These are phyloP conservation scores for Pythium aquatile DNA, from an alignment of 352 stramenopile genomes.

Conservation along the genomic window DNA sequence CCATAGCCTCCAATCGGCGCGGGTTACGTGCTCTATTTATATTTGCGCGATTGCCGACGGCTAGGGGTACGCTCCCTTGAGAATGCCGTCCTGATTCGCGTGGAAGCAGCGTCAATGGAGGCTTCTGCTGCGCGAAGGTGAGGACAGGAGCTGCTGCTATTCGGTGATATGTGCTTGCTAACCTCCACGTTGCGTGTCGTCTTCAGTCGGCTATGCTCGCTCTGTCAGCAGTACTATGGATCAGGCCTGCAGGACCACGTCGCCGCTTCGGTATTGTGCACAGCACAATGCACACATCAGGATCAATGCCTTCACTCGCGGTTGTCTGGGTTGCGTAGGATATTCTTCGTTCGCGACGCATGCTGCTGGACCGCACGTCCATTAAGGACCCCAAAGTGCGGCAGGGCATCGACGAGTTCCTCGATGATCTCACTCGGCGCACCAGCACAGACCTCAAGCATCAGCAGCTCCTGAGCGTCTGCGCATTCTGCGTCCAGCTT, in stretches of 20 bases:
- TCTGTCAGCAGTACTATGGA: slow-evolving; percentile 48
- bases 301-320: background rate
- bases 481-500: slow-evolving; percentile 50
- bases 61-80: no score
- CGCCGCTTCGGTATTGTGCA: slow-evolving; percentile 34
- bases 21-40: slow-evolving; percentile 3
- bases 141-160: background rate
- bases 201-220: slow-evolving; percentile 37
- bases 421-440: slow-evolving; percentile 37
- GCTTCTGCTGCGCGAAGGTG: background rate
- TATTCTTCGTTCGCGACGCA: slow-evolving; percentile 48
- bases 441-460: slow-evolving; percentile 18
- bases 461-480: slow-evolving; percentile 45
- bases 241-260: slow-evolving; percentile 54
- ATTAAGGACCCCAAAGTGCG: slow-evolving; percentile 28
- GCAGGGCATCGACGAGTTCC: slow-evolving; percentile 44
- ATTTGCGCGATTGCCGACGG: no score
- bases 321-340: slow-evolving; percentile 27
- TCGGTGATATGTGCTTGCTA: background rate
- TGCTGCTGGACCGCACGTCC: slow-evolving; percentile 47
- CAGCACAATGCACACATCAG: slow-evolving; percentile 8
- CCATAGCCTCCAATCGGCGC: background rate
- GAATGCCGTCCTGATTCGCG: no score
- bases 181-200: background rate
- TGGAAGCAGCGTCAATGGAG: slow-evolving; percentile 1